Conservation (phyloP, 2,329 filamentous ascomycete genomes). For the Helminthosporium solani region DNA sequence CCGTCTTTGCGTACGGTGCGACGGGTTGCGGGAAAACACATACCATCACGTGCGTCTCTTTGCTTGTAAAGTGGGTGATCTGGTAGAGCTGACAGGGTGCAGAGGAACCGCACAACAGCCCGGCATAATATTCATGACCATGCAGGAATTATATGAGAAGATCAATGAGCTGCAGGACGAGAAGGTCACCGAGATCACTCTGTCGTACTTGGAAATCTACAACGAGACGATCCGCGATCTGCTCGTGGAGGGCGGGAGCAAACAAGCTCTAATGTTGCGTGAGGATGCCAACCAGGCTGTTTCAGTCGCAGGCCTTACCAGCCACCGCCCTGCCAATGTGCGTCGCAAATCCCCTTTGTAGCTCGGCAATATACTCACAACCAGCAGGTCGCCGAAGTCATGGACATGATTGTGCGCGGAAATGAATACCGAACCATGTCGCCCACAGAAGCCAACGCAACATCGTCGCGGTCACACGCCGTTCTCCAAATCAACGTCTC, state of each 20-base stretch:
- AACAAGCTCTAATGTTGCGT: conserved; percentile 82
- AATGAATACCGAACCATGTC: conserved; percentile 96
- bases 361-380: conserved; percentile 20
- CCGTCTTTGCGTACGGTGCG: conserved; percentile 96
- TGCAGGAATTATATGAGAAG: conserved; percentile 98
- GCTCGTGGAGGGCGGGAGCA: conserved; percentile 79
- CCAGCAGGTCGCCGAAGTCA: conserved; percentile 71
- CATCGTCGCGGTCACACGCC: conserved; percentile 93
- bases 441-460: conserved; percentile 94
- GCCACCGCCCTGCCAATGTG: conserved; percentile 86
- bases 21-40: conserved; percentile 99
- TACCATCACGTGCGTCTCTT: conserved; percentile 66
- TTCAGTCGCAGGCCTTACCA: conserved; percentile 85
- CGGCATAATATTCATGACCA: conserved; percentile 97
- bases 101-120: conserved; percentile 83
- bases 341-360: conserved; percentile 11
- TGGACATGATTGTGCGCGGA: conserved; percentile 97
- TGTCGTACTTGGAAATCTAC: conserved; percentile 98
- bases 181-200: conserved; percentile 83
- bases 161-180: conserved; percentile 83
- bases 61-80: conserved; percentile 44
- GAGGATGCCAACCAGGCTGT: conserved; percentile 94
- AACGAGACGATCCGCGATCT: conserved; percentile 98
- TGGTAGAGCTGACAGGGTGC: conserved; percentile 17
- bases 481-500: conserved; percentile 96